A percentile compares a stretch with the other conserved stretches of the same genome.
Conservation (phyloP, 306 rosid genomes). For the Morella rubra region DNA sequence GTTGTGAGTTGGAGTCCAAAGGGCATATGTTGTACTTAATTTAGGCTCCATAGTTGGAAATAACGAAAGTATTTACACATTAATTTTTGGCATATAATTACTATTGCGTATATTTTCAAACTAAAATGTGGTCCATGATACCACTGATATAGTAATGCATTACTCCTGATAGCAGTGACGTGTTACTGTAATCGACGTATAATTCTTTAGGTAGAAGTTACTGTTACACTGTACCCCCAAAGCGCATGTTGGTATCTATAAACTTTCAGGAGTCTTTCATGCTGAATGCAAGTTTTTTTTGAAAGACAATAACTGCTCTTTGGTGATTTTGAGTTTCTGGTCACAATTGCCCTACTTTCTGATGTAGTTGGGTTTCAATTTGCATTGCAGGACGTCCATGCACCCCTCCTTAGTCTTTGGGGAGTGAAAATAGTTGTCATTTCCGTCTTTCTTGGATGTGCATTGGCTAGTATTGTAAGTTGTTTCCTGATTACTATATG, state of each 20-base stretch:
- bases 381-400: conserved; percentile 85
- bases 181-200: too few species aligned
- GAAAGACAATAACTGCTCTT: neutral
- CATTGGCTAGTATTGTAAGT: conserved; percentile 95
- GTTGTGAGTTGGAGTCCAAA: too few species aligned
- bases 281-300: neutral
- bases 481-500: conserved; percentile 18
- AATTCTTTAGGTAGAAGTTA: neutral
- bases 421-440: conserved; percentile 79
- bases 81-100: neutral
- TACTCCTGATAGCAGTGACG: neutral
- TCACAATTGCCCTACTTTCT: conserved; percentile 16
- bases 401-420: conserved; percentile 89
- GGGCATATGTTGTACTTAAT: too few species aligned
- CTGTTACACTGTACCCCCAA: neutral
- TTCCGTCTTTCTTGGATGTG: conserved; percentile 63
- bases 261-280: neutral
- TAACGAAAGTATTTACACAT: neutral
- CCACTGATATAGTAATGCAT: neutral
- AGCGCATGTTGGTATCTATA: too few species aligned
- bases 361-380: conserved; percentile 16
- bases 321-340: neutral
- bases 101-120: neutral
- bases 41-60: neutral
- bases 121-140: too few species aligned